Evolutionary conservation across 768 basidiomycete genomes (phyloP).

Genomic region (Boletus vinaceobasis): DNA sequence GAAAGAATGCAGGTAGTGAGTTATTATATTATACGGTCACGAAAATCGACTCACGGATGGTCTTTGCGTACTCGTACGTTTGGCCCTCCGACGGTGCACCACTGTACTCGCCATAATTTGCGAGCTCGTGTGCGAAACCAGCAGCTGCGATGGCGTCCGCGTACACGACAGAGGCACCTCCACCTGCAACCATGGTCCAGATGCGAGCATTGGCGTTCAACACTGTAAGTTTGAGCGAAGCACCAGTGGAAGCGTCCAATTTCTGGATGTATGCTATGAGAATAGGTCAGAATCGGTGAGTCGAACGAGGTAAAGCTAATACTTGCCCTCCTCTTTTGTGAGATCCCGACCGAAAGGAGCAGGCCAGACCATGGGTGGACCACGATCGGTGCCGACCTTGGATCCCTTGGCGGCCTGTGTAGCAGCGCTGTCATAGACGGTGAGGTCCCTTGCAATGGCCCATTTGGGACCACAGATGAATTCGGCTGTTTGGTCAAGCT

Average conservation of each 20-base stretch:
- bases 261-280: slow-evolving; percentile 89
- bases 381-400: slow-evolving; percentile 82
- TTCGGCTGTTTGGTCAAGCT: slow-evolving; percentile 99
- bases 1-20: neutral
- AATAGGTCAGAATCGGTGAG: neutral
- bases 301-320: fast-evolving
- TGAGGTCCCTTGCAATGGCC: slow-evolving; percentile 92
- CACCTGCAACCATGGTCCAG: slow-evolving; percentile 99
- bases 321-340: slow-evolving; percentile 81
- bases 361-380: slow-evolving; percentile 96
- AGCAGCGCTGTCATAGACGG: slow-evolving; percentile 59
- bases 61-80: slow-evolving; percentile 99
- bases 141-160: slow-evolving; percentile 83
- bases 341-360: slow-evolving; percentile 96
- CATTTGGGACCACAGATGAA: slow-evolving; percentile 98
- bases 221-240: slow-evolving; percentile 96
- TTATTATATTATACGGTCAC: neutral
- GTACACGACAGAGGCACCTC: slow-evolving; percentile 74
- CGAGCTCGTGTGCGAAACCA: slow-evolving; percentile 94
- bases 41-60: slow-evolving; percentile 65
- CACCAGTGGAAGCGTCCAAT: slow-evolving; percentile 94
- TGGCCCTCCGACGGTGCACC: slow-evolving; percentile 98
- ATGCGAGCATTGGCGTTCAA: slow-evolving; percentile 92
- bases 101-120: slow-evolving; percentile 99
- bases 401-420: slow-evolving; percentile 33